Base-by-base conservation (phyloP, 257 asterid species). In the Knoxia roxburghii region DNA sequence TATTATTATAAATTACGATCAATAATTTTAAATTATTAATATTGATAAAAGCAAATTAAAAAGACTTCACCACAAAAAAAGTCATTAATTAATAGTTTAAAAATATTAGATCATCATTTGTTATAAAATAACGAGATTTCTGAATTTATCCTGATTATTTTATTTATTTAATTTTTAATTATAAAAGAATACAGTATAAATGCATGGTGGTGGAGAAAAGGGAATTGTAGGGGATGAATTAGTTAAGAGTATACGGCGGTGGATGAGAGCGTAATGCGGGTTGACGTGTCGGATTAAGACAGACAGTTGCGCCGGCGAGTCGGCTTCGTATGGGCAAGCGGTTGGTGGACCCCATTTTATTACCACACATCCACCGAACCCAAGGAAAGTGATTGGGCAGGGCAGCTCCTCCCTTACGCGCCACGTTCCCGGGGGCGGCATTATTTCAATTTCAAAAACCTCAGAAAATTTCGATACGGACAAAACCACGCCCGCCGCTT, bases 291-390 rank as follows among this genome's bases (percentile, higher is more conserved):
- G 78, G 68, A 64, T 37, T 54, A 45, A 56, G 75, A 74, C 75
- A 74, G 71, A 74, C 78, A 74, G 56, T 55, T 69, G 23, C 56
- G 78, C 71, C 75, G 78, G 75, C 78, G 68, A 68, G 78, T 74
- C 78, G 78, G 78, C 78, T 63, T 63, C 71, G 50, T 55, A 55
- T 54, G 71, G 74, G 74, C 55, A 59, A 48, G 50, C 26, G 37
- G 20, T 35, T 26, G 27, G n/a, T 11, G 70, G 75, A 46, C 11
- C 63, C 77, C 68, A 43, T 11, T 2, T 2, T 11, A 24, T 2
- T 1, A 0, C 45, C n/a, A 8, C 0, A 15, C 58, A 7, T 6
- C 45, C 39, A 32, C 15, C 24, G 39, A 26, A n/a, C 8, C 24
- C n/a, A 24, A 33, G 20, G 50, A 45, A 45, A 45, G 50, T 15